Evolutionary conservation across 441 rosid genomes (phyloP), one percentile per base, ranked within the genome.

Genomic region (Corymbia calophylla): DNA sequence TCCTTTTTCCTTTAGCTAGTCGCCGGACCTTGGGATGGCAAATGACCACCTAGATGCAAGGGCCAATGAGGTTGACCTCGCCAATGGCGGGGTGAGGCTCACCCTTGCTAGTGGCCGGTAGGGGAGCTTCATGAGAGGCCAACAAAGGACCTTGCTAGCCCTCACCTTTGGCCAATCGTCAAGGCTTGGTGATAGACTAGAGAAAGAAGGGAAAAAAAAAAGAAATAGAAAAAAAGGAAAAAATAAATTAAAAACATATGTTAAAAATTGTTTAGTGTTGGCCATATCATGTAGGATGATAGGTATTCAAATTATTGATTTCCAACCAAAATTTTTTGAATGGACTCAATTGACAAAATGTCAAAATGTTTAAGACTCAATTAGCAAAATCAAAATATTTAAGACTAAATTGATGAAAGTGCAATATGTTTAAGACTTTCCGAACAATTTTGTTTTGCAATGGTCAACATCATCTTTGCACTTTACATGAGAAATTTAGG

Each of bases 41-140:
- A 58, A 25, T 13, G 17, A 23, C 0, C 3, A 25, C 64, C 7
- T 39, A 58, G 25, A 10, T 25, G 25, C 1, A 6, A 58, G n/a
- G n/a, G n/a, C 2, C 0, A 0, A 58, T 58, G 64, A 58, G 64
- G 0, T 58, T 0, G 0, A 9, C 64, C 64, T 25, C 6, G 6
- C 44, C 44, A 39, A 39, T 39, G 44, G 44, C 44, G 44, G 44
- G 39, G 44, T 58, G n/a, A 58, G n/a, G 44, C 6, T 29, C 9
- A 58, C 29, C n/a, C 64, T 58, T 0, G 0, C 64, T 0, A 2
- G 1, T 58, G 64, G n/a, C 14, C 25, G 64, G n/a, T 0, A 1
- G 29, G 29, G 0, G 6, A 23, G 62, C 14, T 58, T 58, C 25
- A 9, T 13, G 2, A 58, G 6, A 9, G 29, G 64, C n/a, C 25